These are phyloP conservation scores for Trypanosoma congolense DNA, from an alignment of 208 protist genomes.

Conservation along the genomic window DNA sequence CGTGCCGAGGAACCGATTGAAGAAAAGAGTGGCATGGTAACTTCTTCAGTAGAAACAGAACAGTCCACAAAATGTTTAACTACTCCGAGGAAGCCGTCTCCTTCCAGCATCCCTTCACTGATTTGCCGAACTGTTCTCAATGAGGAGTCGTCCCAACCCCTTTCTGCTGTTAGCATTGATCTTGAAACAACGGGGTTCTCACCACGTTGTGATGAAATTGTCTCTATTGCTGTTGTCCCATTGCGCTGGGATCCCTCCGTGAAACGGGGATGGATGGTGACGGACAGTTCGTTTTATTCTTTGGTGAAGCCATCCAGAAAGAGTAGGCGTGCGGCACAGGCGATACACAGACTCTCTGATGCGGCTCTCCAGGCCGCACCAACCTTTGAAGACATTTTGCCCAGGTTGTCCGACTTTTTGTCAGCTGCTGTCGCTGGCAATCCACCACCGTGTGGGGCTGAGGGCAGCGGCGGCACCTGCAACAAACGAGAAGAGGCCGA, in stretches of 20 bases:
- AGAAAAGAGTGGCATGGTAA: too few relatives aligned
- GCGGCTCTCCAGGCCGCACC: constrained; percentile 25
- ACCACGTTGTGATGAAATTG: constrained; percentile 30
- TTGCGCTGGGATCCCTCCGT: constrained; percentile 40
- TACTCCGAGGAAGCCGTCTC: not conserved
- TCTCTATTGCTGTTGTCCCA: constrained; percentile 56
- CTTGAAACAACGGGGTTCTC: constrained; percentile 71
- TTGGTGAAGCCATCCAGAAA: constrained; percentile 29
- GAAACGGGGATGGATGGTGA: constrained; percentile 31
- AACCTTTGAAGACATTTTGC: constrained; percentile 24
- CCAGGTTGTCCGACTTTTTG: constrained; percentile 33
- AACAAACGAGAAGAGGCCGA: too few relatives aligned
- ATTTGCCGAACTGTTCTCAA: constrained; percentile 17
- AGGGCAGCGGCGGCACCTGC: too few relatives aligned
- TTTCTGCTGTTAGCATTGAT: constrained; percentile 30
- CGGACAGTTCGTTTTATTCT: constrained; percentile 36
- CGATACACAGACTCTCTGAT: constrained; percentile 34
- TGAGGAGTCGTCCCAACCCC: not conserved
- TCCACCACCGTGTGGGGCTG: too few relatives aligned
- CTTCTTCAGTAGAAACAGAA: too few relatives aligned
- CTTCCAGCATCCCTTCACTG: constrained; percentile 2
- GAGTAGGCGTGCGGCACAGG: constrained; percentile 14
- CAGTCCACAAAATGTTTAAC: too few relatives aligned
- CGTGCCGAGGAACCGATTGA: too few relatives aligned
- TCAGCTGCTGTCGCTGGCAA: too few relatives aligned